Percentiles rank a stretch among this genome's conserved stretches.
phyloP scores from a whole-genome alignment of 2,329 filamentous ascomycete genomes.

The Venturia asperata region DNA sequence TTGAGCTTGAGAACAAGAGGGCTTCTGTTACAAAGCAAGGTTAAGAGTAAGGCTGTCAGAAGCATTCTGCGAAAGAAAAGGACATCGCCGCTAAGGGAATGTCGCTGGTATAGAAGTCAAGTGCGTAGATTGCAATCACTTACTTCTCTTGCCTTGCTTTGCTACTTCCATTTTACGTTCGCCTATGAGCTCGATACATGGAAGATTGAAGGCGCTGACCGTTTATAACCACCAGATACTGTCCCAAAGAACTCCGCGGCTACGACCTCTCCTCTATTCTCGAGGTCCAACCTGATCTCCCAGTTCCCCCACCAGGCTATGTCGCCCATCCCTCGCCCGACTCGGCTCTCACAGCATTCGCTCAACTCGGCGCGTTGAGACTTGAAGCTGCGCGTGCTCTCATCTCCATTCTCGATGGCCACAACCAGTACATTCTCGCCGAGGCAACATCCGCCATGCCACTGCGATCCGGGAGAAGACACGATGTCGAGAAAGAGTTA shows the following conservation, averaged over 20 bases:
- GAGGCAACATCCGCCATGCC: conserved; percentile 25
- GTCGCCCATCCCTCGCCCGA: conserved; percentile 27
- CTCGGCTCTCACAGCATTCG: conserved; percentile 32
- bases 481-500: conserved; percentile 19
- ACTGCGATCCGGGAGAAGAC: conserved; percentile 21
- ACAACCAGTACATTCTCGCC: conserved; percentile 31
- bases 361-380: conserved; percentile 34
- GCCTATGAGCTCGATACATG: neutral
- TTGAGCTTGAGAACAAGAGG: too few species aligned
- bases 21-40: too few species aligned
- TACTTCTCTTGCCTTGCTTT: neutral
- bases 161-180: neutral
- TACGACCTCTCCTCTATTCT: conserved; percentile 17
- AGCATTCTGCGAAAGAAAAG: too few species aligned
- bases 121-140: neutral
- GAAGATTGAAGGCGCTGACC: neutral
- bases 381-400: conserved; percentile 32
- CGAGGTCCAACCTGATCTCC: conserved; percentile 19
- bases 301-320: conserved; percentile 21
- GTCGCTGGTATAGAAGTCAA: too few species aligned
- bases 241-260: conserved; percentile 6
- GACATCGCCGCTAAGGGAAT: too few species aligned
- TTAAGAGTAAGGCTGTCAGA: too few species aligned
- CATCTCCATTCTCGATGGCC: conserved; percentile 35
- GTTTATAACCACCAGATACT: neutral